phyloP scores from a whole-genome alignment of 2,329 filamentous ascomycete species.

The Fusarium brevicatenulatum region DNA sequence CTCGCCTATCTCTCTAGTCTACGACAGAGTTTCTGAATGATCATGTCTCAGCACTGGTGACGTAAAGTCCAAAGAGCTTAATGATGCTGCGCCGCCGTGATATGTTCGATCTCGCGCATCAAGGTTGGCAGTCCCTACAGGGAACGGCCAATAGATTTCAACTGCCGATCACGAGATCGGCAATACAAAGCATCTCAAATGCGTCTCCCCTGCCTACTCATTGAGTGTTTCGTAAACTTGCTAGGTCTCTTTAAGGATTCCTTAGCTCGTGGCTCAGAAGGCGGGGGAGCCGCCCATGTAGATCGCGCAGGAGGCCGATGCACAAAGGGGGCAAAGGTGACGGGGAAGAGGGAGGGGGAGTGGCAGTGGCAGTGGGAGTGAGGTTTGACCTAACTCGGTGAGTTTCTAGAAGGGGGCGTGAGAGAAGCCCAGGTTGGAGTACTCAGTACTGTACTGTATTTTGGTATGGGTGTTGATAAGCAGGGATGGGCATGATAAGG shows the following conservation, averaged over 20 bases:
- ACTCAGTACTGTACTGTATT: background rate
- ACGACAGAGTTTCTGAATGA: background rate
- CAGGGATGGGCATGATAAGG: slow-evolving; percentile 26
- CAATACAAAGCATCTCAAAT: background rate
- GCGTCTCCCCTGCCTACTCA: slow-evolving; percentile 8
- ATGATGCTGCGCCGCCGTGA: background rate
- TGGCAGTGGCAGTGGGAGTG: background rate
- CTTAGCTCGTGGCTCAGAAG: slow-evolving; percentile 10
- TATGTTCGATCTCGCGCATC: slow-evolving; percentile 5
- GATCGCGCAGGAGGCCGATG: slow-evolving; percentile 21
- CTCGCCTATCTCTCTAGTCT: background rate
- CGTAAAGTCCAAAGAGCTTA: background rate
- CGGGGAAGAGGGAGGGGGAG: slow-evolving; percentile 1
- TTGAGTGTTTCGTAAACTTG: slow-evolving; percentile 11
- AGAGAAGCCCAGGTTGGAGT: slow-evolving; percentile 9
- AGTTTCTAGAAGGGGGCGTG: slow-evolving; percentile 28
- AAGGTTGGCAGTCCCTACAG: slow-evolving; percentile 2
- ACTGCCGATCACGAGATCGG: slow-evolving; percentile 35
- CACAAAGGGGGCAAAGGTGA: slow-evolving; percentile 1
- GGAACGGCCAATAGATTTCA: slow-evolving; percentile 9
- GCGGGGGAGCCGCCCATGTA: slow-evolving; percentile 19
- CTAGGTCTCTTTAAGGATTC: slow-evolving; percentile 3
- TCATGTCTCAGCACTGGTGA: background rate
- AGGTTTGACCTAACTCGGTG: background rate
- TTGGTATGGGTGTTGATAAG: slow-evolving; percentile 13